Conservation (phyloP, 176 grass and related monocot species). For the Chrysopogon serrulatus region DNA sequence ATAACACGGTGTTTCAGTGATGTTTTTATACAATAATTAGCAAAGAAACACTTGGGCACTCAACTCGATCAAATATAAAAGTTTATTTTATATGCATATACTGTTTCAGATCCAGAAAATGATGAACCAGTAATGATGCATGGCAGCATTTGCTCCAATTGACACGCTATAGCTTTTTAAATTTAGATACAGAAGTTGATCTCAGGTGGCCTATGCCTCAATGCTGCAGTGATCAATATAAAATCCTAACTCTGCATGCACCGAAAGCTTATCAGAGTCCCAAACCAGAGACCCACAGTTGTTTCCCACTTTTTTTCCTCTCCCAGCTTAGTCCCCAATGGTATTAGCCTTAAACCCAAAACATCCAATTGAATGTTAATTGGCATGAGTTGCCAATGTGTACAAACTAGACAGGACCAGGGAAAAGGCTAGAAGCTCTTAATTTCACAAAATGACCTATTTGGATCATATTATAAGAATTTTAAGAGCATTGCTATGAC, state of each 20-base stretch:
- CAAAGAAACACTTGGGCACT: background rate
- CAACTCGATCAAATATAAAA: constrained; percentile 9
- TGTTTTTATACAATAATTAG: background rate
- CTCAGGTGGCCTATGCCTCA: background rate
- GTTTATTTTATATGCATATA: background rate
- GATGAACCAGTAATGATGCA: background rate
- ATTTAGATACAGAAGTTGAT: background rate
- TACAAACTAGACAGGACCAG: background rate
- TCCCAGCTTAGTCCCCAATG: background rate
- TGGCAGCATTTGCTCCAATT: background rate
- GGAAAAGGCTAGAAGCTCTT: background rate
- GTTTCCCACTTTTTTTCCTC: background rate
- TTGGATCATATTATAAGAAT: background rate
- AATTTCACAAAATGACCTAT: background rate
- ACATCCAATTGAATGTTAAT: background rate
- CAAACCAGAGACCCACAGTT: background rate
- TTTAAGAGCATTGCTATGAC: background rate
- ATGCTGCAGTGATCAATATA: background rate
- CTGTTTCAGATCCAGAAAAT: background rate
- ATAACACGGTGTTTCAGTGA: background rate
- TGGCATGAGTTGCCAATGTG: background rate
- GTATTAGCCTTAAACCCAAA: background rate
- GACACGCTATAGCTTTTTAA: background rate
- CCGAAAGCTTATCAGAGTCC: background rate
- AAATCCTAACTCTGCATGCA: background rate